Conservation (phyloP, 306 rosid species). For the Casuarina glauca region DNA sequence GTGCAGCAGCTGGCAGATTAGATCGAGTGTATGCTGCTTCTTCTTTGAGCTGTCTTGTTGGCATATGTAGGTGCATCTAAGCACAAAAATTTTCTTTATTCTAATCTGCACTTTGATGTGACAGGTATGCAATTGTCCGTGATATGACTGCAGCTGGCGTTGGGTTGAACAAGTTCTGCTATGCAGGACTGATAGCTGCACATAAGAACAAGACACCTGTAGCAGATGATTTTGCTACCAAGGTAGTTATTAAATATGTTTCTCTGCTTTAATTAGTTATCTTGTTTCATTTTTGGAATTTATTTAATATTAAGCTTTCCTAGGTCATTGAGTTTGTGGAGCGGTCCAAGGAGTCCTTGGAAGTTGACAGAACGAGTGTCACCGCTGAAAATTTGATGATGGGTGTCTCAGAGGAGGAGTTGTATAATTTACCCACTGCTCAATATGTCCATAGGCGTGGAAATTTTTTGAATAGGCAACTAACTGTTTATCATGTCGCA, state of each 20-base stretch:
- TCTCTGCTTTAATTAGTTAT: conserved; percentile 19
- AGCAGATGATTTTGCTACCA: conserved; percentile 74
- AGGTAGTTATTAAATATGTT: conserved; percentile 46
- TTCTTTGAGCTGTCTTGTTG: conserved; percentile 8
- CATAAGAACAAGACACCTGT: conserved; percentile 70
- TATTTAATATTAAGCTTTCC: conserved; percentile 30
- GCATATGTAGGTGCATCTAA: conserved; percentile 17
- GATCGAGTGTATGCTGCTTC: conserved; percentile 77
- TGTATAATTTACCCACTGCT: conserved; percentile 87
- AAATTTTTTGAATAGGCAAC: conserved; percentile 47
- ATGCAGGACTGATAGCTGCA: conserved; percentile 83
- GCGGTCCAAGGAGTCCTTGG: conserved; percentile 74
- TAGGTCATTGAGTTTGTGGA: conserved; percentile 92
- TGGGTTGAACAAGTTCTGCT: conserved; percentile 88
- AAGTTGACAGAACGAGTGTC: conserved; percentile 61
- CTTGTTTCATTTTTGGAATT: conserved; percentile 20
- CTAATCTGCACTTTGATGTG: conserved; percentile 25
- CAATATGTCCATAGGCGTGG: conserved; percentile 67
- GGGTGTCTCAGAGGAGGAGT: conserved; percentile 82
- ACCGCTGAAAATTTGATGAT: conserved; percentile 87
- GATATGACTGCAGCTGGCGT: conserved; percentile 99
- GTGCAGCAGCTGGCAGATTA: conserved; percentile 78
- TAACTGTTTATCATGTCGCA: conserved; percentile 77
- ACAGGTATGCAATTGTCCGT: conserved; percentile 87
- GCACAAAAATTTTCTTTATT: not conserved